Percentiles rank a stretch among this genome's conserved stretches.
These are phyloP conservation scores for Botrytis fragariae DNA, from an alignment of 2,329 filamentous ascomycete genomes.

Conservation along the genomic window DNA sequence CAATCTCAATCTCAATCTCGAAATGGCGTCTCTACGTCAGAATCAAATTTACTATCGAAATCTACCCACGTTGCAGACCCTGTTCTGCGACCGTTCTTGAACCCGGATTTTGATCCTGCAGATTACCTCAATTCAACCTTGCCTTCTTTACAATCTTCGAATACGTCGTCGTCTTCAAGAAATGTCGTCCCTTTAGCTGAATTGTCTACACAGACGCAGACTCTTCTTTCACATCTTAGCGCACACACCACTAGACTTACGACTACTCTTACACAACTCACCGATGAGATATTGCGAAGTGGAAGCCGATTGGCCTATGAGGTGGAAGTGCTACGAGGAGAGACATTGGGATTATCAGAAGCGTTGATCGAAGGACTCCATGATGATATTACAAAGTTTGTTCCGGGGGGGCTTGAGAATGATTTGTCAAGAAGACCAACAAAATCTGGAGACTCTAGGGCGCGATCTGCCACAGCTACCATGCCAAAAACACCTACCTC, in stretches of 20 bases:
- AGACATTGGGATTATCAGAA: slow-evolving; percentile 78
- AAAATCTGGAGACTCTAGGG: slow-evolving; percentile 33
- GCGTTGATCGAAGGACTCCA: slow-evolving; percentile 69
- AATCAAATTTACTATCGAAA: slow-evolving; percentile 31
- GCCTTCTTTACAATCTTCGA: slow-evolving; percentile 57
- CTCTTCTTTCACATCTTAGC: slow-evolving; percentile 81
- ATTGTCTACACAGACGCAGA: slow-evolving; percentile 76
- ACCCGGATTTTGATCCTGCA: slow-evolving; percentile 75
- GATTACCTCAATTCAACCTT: slow-evolving; percentile 81
- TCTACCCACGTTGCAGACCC: slow-evolving; percentile 68
- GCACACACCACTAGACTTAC: slow-evolving; percentile 83
- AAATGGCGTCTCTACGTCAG: slow-evolving; percentile 9
- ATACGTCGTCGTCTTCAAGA: slow-evolving; percentile 34
- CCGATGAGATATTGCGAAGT: slow-evolving; percentile 90
- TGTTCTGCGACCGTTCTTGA: slow-evolving; percentile 71
- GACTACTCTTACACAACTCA: slow-evolving; percentile 78
- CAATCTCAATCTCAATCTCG: slow-evolving; percentile 17
- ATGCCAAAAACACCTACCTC: slow-evolving; percentile 32
- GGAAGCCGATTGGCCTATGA: slow-evolving; percentile 89
- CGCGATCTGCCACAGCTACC: slow-evolving; percentile 31
- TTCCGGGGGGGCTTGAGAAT: slow-evolving; percentile 49
- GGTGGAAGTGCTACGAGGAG: slow-evolving; percentile 88
- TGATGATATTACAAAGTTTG: slow-evolving; percentile 70
- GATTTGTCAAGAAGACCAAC: slow-evolving; percentile 29
- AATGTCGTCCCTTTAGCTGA: slow-evolving; percentile 61